Evolutionary conservation across 495 filamentous ascomycete species (phyloP).

Genomic region (Aspergillus sclerotiicarbonarius): DNA sequence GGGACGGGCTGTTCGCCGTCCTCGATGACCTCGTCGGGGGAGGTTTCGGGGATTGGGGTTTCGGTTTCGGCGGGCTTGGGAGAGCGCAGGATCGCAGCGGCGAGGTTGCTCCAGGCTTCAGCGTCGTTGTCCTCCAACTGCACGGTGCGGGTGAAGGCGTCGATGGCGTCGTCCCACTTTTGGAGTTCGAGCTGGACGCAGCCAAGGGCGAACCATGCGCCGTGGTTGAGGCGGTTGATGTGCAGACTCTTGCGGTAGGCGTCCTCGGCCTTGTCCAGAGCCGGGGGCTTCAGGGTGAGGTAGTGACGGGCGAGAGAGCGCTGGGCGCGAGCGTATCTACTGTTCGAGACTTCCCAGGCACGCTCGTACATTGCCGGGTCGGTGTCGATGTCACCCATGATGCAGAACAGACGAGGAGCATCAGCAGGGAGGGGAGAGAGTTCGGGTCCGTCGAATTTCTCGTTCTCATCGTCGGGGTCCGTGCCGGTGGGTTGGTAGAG

Average conservation of each 20-base stretch:
- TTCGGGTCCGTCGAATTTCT: constrained; percentile 60
- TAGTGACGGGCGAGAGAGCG: constrained; percentile 79
- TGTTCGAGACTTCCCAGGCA: constrained; percentile 82
- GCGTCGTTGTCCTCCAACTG: constrained; percentile 83
- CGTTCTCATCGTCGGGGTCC: constrained; percentile 48
- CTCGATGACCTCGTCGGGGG: constrained; percentile 17
- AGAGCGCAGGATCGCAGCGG: constrained; percentile 67
- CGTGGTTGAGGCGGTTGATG: constrained; percentile 75
- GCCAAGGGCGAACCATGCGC: constrained; percentile 85
- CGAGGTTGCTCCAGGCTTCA: constrained; percentile 92
- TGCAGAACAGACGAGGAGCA: constrained; percentile 87
- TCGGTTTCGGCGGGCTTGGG: constrained; percentile 35
- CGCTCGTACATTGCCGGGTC: constrained; percentile 72
- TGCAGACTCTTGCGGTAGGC: constrained; percentile 74
- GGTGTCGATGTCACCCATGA: constrained; percentile 85
- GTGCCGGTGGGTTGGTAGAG: constrained; percentile 63
- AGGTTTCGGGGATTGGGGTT: constrained; percentile 16
- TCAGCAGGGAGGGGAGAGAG: constrained; percentile 69
- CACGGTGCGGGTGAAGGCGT: constrained; percentile 78
- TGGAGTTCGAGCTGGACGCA: constrained; percentile 79
- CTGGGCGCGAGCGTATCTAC: constrained; percentile 82
- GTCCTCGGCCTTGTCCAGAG: constrained; percentile 66
- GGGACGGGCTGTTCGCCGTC: constrained; percentile 30
- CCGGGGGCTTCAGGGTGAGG: constrained; percentile 54
- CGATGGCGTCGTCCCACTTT: constrained; percentile 75